Conservation (phyloP, 306 rosid genomes). For the Malus domestica region DNA sequence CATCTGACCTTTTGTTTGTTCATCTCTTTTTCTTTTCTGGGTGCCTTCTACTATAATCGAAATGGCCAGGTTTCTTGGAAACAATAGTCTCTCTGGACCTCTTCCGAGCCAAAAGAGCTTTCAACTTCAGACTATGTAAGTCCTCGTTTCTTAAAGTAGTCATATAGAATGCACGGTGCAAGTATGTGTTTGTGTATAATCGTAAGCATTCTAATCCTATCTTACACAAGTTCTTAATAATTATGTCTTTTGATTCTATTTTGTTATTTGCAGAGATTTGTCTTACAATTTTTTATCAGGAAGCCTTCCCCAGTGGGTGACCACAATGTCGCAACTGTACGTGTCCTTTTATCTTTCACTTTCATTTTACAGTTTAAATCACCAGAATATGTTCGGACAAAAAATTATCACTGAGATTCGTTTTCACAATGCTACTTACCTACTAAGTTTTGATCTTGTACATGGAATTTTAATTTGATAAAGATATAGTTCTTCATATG, state of each 20-base stretch:
- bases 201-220: background rate
- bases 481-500: background rate
- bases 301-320: conserved; percentile 17
- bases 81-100: conserved; percentile 21
- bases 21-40: background rate
- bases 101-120: conserved; percentile 15
- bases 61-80: conserved; percentile 29
- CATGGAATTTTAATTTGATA: background rate
- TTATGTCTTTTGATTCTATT: background rate
- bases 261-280: conserved; percentile 14
- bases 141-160: background rate
- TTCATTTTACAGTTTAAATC: background rate
- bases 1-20: no score
- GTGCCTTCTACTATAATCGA: background rate
- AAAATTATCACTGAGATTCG: background rate
- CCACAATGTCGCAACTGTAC: background rate
- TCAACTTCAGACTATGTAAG: conserved; percentile 13
- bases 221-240: background rate
- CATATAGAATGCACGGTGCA: background rate
- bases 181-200: background rate
- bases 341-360: background rate
- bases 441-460: background rate
- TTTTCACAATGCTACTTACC: background rate
- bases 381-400: background rate
- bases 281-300: conserved; percentile 22